phyloP scores from a whole-genome alignment of 345 rosid species.

The Arabis alpina region DNA sequence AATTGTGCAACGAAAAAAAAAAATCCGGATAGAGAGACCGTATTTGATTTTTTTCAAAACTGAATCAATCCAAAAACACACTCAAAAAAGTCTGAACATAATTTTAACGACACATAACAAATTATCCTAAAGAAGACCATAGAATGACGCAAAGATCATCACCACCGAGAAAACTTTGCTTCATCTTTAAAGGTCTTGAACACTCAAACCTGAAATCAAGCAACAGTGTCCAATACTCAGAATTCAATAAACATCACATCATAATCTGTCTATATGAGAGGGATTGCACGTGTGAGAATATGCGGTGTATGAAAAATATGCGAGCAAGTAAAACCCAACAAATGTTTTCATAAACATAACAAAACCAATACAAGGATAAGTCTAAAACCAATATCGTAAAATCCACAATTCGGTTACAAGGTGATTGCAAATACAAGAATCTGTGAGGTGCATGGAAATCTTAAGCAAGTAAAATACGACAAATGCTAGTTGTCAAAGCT shows the following conservation, averaged over 20 bases:
- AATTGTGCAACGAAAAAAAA: background rate
- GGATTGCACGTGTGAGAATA: background rate
- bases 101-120: constrained; percentile 6
- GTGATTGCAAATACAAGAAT: no score
- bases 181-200: constrained; percentile 68
- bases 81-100: constrained; percentile 19
- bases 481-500: no score
- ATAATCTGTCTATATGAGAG: background rate
- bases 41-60: constrained; percentile 1
- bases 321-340: background rate
- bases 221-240: background rate
- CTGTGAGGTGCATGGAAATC: no score
- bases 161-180: background rate
- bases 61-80: constrained; percentile 30
- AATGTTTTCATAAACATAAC: no score
- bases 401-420: no score
- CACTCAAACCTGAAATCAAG: constrained; percentile 72
- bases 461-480: no score
- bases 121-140: constrained; percentile 16
- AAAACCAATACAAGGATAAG: no score
- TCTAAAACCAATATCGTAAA: no score
- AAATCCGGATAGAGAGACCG: background rate
- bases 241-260: background rate
- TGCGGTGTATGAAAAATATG: background rate
- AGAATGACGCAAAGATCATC: background rate